A percentile compares a stretch with the other conserved stretches of the same genome.
These are phyloP conservation scores for Pterothamnion heteromorphum DNA, from an alignment of 31 red algal species.

Conservation along the genomic window DNA sequence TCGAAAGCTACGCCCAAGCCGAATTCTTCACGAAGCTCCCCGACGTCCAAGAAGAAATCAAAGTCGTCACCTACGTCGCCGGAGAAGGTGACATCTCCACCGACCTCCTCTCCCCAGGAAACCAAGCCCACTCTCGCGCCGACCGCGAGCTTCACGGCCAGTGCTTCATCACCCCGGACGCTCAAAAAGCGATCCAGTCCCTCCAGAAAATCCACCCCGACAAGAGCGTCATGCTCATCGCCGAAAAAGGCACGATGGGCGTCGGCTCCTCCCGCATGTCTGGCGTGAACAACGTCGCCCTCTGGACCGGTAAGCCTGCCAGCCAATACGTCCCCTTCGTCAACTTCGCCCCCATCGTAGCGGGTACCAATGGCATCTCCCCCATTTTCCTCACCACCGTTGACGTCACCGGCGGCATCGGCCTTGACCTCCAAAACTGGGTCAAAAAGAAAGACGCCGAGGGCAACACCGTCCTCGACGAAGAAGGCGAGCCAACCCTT, in stretches of 20 bases:
- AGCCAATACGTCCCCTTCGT: neutral
- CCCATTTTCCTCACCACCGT: neutral
- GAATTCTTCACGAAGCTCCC: constrained; percentile 1
- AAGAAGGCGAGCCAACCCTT: neutral
- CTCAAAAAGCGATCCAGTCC: neutral
- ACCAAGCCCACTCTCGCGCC: neutral
- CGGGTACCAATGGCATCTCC: neutral
- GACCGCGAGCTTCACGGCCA: neutral
- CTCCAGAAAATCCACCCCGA: neutral
- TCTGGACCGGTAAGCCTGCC: neutral
- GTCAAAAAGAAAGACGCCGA: neutral
- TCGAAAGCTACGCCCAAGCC: neutral
- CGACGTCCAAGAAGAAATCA: neutral
- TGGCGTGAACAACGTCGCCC: neutral
- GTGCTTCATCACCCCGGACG: neutral
- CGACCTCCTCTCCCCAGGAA: neutral
- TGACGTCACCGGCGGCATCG: neutral
- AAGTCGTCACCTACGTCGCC: neutral
- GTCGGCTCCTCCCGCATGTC: neutral
- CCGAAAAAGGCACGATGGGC: neutral
- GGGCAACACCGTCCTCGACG: neutral
- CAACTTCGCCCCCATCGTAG: neutral
- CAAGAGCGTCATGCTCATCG: neutral
- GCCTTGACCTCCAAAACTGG: neutral
- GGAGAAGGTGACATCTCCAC: neutral